Base-by-base conservation (phyloP, 495 filamentous ascomycete genomes). In the Aspergillus baeticus region DNA sequence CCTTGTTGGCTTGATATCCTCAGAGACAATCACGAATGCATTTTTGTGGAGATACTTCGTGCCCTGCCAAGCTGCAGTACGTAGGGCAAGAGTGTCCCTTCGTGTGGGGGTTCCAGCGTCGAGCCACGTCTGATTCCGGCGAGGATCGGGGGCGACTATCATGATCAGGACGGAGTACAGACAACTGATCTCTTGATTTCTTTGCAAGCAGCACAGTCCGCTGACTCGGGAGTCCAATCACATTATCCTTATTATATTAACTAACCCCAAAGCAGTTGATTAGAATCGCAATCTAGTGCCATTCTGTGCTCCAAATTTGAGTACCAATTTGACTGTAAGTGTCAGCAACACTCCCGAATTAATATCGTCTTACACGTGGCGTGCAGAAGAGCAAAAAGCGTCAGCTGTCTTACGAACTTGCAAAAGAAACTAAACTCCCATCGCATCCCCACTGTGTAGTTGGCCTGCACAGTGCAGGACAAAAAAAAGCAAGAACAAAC, bases 281-380 rank as follows among this genome's bases (percentile, higher is more conserved):
- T 29, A 8, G 8, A 29, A 3, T 17, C 17, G 4, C n/a, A 22
- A 43, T 43, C 41, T 2, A 43, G 41, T 23, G 10, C 21, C 8
- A 43, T 43, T 43, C 41, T 43, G 41, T 8, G 20, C 41, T 43
- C 6, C 41, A 43, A 43, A 5, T 10, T 11, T 4, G 11, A 8
- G 38, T 20, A 17, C 5, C 2, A 11, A 23, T 18, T 20, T n/a
- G 11, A 13, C 18, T n/a, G 8, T n/a, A 1, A 22, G 7, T 14
- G 22, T 29, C 42, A 29, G 11, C 18, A 29, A 7, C 5, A 10
- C 17, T 49, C 17, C n/a, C n/a, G n/a, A n/a, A n/a, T n/a, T n/a
- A n/a, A 29, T 4, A 8, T 29, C 18, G 18, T 50, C 34, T 50
- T 38, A 50, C 47, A 50, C 47, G 47, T 50, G 47, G 34, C 47